Conservation (phyloP, 306 rosid species). For the Lathyrus aphaca region DNA sequence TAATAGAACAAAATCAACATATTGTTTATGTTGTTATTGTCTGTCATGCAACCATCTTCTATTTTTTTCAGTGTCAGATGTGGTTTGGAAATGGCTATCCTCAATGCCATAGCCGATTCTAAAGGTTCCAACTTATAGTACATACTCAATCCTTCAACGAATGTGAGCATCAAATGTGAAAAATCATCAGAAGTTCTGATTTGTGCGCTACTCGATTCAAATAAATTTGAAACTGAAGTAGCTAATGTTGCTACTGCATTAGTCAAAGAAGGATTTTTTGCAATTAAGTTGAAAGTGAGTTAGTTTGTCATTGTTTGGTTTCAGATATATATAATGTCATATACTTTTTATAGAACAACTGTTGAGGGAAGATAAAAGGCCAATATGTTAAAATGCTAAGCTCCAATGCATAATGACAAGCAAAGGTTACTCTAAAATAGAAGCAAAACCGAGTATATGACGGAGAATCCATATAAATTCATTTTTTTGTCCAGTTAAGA, state of each 20-base stretch:
- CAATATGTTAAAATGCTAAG: slow-evolving; percentile 35
- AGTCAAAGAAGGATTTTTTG: slow-evolving; percentile 80
- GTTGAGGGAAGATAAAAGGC: slow-evolving; percentile 32
- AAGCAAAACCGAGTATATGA: too few relatives aligned
- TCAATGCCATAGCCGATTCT: slow-evolving; percentile 75
- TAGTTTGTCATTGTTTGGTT: slow-evolving; percentile 29
- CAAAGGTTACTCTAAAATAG: too few relatives aligned
- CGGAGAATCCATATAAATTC: too few relatives aligned
- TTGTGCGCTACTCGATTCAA: slow-evolving; percentile 78
- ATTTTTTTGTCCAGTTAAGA: too few relatives aligned
- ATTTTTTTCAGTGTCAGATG: slow-evolving; percentile 95
- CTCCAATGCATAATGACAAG: too few relatives aligned
- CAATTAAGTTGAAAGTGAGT: slow-evolving; percentile 81
- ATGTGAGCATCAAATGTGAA: slow-evolving; percentile 41
- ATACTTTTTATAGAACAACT: slow-evolving; percentile 19
- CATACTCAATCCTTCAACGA: slow-evolving; percentile 54
- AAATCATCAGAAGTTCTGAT: slow-evolving; percentile 56
- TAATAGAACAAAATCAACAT: slow-evolving; percentile 4
- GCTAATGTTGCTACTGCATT: slow-evolving; percentile 69
- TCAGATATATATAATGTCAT: slow-evolving; percentile 30
- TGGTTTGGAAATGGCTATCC: slow-evolving; percentile 98
- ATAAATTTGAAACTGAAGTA: slow-evolving; percentile 71
- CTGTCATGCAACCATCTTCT: slow-evolving; percentile 68
- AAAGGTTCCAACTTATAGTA: slow-evolving; percentile 63
- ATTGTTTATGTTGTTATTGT: slow-evolving; percentile 31